phyloP scores from a whole-genome alignment of 495 filamentous ascomycete genomes.

The Penicillium silybi region DNA sequence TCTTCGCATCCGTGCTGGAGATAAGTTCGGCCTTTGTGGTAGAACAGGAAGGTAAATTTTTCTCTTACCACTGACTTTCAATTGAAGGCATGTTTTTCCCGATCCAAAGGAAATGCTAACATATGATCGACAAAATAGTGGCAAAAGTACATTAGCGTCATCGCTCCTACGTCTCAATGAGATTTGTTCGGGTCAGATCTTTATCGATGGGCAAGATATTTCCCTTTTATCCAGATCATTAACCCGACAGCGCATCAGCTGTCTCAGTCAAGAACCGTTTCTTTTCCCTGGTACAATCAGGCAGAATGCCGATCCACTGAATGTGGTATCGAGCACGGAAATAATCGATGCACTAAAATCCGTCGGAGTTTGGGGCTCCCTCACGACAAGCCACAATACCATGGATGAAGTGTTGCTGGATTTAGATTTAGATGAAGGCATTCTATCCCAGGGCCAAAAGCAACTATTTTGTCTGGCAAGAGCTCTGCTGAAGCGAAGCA shows the following conservation, averaged over 20 bases:
- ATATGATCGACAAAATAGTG: conserved; percentile 30
- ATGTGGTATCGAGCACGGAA: conserved; percentile 22
- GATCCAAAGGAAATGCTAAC: background rate
- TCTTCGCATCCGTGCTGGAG: conserved; percentile 41
- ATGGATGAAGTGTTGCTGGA: conserved; percentile 48
- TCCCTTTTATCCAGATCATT: conserved; percentile 42
- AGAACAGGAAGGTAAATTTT: conserved; percentile 27
- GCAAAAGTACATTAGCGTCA: conserved; percentile 58
- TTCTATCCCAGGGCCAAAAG: conserved; percentile 52
- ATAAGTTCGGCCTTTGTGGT: conserved; percentile 50
- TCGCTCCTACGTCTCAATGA: conserved; percentile 55
- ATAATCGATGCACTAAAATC: conserved; percentile 39
- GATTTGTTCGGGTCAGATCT: conserved; percentile 43
- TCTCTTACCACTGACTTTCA: background rate
- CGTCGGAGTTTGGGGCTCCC: conserved; percentile 24
- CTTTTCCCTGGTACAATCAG: conserved; percentile 53
- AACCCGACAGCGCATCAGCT: conserved; percentile 49
- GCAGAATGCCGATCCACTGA: conserved; percentile 51
- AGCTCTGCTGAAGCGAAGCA: conserved; percentile 45
- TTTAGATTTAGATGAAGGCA: conserved; percentile 18
- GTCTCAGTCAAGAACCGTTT: conserved; percentile 31
- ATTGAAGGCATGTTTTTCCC: background rate
- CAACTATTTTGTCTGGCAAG: conserved; percentile 58
- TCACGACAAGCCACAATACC: background rate
- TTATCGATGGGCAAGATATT: conserved; percentile 53